Percentiles rank a stretch among this genome's conserved stretches.
Conservation (phyloP, 768 basidiomycete species). For the Lentinula boryana region DNA sequence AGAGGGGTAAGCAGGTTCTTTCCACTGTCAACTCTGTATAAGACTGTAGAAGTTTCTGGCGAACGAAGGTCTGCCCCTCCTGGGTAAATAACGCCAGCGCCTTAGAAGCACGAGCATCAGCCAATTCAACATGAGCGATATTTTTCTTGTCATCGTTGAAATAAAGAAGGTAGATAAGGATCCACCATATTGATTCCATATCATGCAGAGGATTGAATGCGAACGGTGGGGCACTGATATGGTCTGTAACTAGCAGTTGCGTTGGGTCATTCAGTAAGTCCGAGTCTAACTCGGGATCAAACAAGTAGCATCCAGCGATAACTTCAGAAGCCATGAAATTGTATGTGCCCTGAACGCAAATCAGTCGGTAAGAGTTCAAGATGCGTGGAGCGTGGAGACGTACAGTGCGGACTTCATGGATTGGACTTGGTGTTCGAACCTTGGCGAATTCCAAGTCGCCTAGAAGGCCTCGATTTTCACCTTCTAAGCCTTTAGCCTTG, state of each 20-base stretch:
- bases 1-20: background rate
- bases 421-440: background rate
- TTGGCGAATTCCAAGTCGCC: background rate
- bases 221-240: background rate
- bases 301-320: background rate
- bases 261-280: background rate
- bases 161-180: background rate
- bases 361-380: background rate
- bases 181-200: background rate
- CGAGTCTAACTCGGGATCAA: background rate
- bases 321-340: background rate
- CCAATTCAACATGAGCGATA: background rate
- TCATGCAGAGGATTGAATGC: background rate
- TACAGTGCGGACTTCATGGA: background rate
- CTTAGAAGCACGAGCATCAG: background rate
- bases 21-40: background rate
- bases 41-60: background rate
- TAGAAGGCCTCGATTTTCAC: background rate
- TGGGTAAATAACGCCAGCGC: background rate
- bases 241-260: background rate
- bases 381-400: background rate
- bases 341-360: background rate
- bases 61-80: background rate
- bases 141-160: background rate
- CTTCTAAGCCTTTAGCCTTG: background rate